These are phyloP conservation scores for Ganoderma sp. DNA, from an alignment of 1,284 basidiomycete species.

Conservation along the genomic window DNA sequence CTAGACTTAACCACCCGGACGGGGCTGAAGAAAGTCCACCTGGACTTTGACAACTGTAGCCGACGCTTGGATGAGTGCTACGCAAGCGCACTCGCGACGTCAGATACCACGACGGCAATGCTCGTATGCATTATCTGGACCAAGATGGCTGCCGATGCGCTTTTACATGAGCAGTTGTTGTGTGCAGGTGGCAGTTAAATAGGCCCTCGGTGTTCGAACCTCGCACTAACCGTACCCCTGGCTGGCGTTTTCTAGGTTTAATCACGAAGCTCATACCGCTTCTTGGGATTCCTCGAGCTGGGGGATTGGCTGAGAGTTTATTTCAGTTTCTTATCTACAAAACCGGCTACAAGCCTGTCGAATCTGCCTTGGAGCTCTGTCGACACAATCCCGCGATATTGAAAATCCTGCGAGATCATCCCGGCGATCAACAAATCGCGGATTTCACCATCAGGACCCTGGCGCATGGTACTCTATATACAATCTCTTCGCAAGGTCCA, in stretches of 20 bases:
- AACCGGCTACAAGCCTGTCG: background rate
- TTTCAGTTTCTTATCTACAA: background rate
- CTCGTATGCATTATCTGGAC: background rate
- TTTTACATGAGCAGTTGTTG: background rate
- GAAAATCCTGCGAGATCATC: background rate
- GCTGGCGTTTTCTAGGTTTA: background rate
- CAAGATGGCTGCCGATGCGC: background rate
- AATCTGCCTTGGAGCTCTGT: background rate
- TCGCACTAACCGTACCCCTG: background rate
- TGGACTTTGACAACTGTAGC: background rate
- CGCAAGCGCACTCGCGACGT: background rate
- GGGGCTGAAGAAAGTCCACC: background rate
- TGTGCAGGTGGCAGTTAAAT: background rate
- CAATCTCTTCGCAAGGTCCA: background rate
- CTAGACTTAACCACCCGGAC: background rate
- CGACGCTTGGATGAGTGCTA: constrained; percentile 1
- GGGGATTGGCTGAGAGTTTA: background rate
- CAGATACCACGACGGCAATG: background rate
- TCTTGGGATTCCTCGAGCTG: background rate
- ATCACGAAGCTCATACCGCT: background rate
- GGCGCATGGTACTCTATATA: background rate
- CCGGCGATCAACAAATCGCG: background rate
- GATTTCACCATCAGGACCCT: background rate
- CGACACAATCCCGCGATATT: background rate
- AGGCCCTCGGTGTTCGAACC: background rate